Evolutionary conservation across 2,329 filamentous ascomycete genomes (phyloP), one percentile per base, ranked within the genome.

Genomic region (Penicillium sp.): DNA sequence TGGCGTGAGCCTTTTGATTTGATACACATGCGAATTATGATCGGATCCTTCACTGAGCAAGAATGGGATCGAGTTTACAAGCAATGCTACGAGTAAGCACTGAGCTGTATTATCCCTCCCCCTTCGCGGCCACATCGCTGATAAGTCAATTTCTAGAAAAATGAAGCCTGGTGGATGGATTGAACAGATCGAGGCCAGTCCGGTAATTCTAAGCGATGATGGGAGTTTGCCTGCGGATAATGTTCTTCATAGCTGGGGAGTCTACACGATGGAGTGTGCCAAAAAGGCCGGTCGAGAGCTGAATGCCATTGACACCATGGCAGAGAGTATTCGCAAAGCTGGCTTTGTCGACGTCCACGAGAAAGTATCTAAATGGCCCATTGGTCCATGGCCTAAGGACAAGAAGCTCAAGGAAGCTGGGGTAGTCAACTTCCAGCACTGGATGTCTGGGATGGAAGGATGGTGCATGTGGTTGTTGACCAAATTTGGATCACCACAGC

Each of bases 401-500:
- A 58, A 54, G 26, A 51, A 38, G 22, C 51, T 58, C 6, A 58
- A 58, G 42, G 57, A 58, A 28, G 49, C 51, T 1, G 57, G 57
- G 22, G 7, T 54, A n/a, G 26, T 58, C 22, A 58, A 58, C 25
- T 54, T 53, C 16, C 48, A 54, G 22, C 52, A 53, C 48, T 58
- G 57, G 57, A 53, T 52, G 13, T 35, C 49, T 22, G 57, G 57
- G 6, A 38, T 58, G 40, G 57, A 58, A 28, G 57, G 57, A 48
- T 58, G 51, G 49, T 43, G 40, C 13, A 54, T 56, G 38, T 60
- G 53, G 53, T 42, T 57, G 40, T n/a, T 60, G 13, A 60, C 58
- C 28, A 60, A 64, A 22, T 64, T 60, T 40, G 62, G 62, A 30
- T 26, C 26, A n/a, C 62, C 62, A 0, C 16, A 33, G 37, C 63